Conservation (phyloP, 805 yeast genomes). For the Candida ortonii region DNA sequence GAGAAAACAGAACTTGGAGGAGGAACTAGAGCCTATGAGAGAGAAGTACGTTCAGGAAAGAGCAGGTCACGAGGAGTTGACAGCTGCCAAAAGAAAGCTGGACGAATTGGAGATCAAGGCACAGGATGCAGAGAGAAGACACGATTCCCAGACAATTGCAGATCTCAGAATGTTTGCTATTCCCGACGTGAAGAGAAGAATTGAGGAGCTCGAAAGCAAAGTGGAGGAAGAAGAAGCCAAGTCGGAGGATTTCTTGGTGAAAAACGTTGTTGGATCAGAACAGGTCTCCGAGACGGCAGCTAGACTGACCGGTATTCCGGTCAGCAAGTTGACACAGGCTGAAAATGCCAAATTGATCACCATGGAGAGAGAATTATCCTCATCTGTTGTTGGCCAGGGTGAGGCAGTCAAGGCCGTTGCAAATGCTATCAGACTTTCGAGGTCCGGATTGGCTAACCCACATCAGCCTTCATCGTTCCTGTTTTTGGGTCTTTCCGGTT, state of each 20-base stretch:
- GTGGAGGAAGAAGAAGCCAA: constrained; percentile 68
- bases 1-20: constrained; percentile 79
- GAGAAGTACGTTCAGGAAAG: constrained; percentile 85
- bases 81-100: constrained; percentile 81
- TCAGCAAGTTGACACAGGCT: constrained; percentile 88
- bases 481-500: constrained; percentile 93
- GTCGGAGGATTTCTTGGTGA: constrained; percentile 57
- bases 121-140: constrained; percentile 93
- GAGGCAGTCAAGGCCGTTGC: constrained; percentile 96
- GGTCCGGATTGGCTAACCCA: constrained; percentile 96
- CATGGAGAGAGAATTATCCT: constrained; percentile 85
- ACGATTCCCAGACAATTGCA: constrained; percentile 91
- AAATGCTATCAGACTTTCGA: constrained; percentile 85
- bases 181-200: constrained; percentile 81
- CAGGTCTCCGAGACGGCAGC: constrained; percentile 50
- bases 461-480: constrained; percentile 94
- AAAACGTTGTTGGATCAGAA: constrained; percentile 79
- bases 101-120: constrained; percentile 94
- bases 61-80: constrained; percentile 86
- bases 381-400: constrained; percentile 89
- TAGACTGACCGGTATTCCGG: constrained; percentile 89
- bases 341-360: constrained; percentile 90
- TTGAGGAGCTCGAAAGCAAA: constrained; percentile 67
- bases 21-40: constrained; percentile 78
- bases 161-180: constrained; percentile 96